Evolutionary conservation across 495 filamentous ascomycete species (phyloP).

Genomic region (Podospora comata): DNA sequence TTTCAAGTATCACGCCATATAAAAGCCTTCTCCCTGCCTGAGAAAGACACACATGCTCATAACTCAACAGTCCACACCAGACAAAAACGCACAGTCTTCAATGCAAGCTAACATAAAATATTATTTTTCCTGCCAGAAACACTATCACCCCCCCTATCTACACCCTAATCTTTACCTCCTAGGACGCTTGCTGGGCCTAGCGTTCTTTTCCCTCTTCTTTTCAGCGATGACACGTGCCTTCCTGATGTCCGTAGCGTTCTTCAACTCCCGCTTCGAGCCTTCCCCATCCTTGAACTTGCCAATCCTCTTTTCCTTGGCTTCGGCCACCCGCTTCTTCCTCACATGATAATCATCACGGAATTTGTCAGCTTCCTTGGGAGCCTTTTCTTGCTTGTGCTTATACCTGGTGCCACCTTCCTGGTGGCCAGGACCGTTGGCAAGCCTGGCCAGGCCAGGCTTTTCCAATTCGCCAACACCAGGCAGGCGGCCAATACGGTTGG

Average conservation of each 20-base stretch:
- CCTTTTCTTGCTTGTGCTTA: constrained; percentile 77
- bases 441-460: constrained; percentile 58
- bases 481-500: constrained; percentile 72
- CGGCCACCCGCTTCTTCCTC: constrained; percentile 83
- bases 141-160: background rate
- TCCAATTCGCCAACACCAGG: constrained; percentile 82
- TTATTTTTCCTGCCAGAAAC: background rate
- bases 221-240: constrained; percentile 74
- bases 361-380: constrained; percentile 90
- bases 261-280: constrained; percentile 71
- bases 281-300: constrained; percentile 65
- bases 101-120: background rate
- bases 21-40: no score
- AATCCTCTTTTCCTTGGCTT: constrained; percentile 79
- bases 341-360: constrained; percentile 82
- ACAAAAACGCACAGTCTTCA: background rate
- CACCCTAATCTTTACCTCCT: constrained; percentile 30
- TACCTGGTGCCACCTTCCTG: constrained; percentile 51
- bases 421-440: constrained; percentile 53
- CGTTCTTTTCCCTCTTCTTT: constrained; percentile 76
- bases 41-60: no score
- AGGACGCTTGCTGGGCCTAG: constrained; percentile 69
- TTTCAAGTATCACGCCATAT: no score
- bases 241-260: constrained; percentile 76
- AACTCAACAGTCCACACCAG: no score